Conservation (phyloP, 1,284 basidiomycete genomes). For the Meira nashicola region DNA sequence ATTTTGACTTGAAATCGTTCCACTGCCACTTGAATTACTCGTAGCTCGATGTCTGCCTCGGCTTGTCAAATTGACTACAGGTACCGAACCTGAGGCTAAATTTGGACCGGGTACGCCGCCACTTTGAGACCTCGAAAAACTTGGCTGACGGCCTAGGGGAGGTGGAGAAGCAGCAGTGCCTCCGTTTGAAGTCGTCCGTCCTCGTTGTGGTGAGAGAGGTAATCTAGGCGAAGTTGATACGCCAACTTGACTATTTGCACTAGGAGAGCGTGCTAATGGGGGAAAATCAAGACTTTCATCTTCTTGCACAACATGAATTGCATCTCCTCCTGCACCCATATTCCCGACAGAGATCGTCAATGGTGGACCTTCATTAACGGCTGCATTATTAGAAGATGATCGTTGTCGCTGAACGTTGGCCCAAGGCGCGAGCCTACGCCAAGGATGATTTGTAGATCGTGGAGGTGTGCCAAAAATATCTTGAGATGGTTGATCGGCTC, state of each 20-base stretch:
- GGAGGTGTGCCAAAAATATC: not conserved
- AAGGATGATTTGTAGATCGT: not conserved
- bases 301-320: constrained; percentile 9
- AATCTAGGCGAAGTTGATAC: constrained; percentile 16
- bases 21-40: not conserved
- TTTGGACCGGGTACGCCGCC: not conserved
- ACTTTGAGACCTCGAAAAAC: constrained; percentile 3
- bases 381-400: not conserved
- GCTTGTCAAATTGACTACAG: not conserved
- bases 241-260: constrained; percentile 11
- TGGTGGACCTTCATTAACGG: constrained; percentile 14
- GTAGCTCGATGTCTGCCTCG: constrained; percentile 2
- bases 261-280: constrained; percentile 21
- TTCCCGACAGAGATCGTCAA: constrained; percentile 30
- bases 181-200: not conserved
- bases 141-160: not conserved
- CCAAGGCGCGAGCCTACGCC: not conserved
- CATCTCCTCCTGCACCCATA: constrained; percentile 35
- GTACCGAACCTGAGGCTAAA: not conserved
- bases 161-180: not conserved
- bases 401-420: not conserved
- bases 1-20: not conserved
- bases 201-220: not conserved
- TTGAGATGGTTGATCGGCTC: not conserved
- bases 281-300: constrained; percentile 23